These are phyloP conservation scores for Cercophora scortea DNA, from an alignment of 495 filamentous ascomycete genomes.

Conservation along the genomic window DNA sequence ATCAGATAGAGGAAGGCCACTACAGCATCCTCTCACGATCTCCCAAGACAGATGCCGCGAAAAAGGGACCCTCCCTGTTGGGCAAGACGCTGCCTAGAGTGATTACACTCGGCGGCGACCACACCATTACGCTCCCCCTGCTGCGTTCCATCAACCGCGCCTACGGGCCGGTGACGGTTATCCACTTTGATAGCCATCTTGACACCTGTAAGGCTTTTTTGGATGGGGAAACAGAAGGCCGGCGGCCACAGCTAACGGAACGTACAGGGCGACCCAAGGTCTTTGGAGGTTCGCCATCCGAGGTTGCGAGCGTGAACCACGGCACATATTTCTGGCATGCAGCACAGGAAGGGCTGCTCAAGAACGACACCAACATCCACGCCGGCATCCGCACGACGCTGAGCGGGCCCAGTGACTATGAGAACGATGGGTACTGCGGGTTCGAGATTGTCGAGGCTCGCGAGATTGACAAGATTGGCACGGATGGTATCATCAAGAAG, in stretches of 20 bases:
- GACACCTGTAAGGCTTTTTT: conserved; percentile 67
- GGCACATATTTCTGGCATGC: conserved; percentile 85
- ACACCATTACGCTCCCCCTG: conserved; percentile 72
- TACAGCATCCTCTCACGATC: conserved; percentile 41
- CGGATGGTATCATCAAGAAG: conserved; percentile 53
- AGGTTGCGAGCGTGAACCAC: conserved; percentile 68
- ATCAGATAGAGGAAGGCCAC: conserved; percentile 70
- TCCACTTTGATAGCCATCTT: conserved; percentile 79
- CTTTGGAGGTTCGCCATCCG: conserved; percentile 48
- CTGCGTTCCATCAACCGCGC: conserved; percentile 69
- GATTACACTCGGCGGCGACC: conserved; percentile 76
- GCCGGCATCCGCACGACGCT: conserved; percentile 72
- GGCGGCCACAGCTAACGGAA: too few relatives aligned
- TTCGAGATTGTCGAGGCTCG: conserved; percentile 64
- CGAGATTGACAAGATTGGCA: conserved; percentile 62
- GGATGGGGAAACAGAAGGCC: conserved; percentile 21
- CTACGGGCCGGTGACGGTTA: conserved; percentile 71
- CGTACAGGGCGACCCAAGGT: conserved; percentile 54
- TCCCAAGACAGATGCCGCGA: conserved; percentile 40
- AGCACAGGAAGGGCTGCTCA: conserved; percentile 64
- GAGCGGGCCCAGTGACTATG: conserved; percentile 65
- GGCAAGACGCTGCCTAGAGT: conserved; percentile 51
- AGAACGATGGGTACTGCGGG: conserved; percentile 58
- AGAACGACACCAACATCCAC: conserved; percentile 63
- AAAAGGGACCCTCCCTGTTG: conserved; percentile 39